Conservation (phyloP, 2,329 filamentous ascomycete genomes). For the Xylaria sp. region DNA sequence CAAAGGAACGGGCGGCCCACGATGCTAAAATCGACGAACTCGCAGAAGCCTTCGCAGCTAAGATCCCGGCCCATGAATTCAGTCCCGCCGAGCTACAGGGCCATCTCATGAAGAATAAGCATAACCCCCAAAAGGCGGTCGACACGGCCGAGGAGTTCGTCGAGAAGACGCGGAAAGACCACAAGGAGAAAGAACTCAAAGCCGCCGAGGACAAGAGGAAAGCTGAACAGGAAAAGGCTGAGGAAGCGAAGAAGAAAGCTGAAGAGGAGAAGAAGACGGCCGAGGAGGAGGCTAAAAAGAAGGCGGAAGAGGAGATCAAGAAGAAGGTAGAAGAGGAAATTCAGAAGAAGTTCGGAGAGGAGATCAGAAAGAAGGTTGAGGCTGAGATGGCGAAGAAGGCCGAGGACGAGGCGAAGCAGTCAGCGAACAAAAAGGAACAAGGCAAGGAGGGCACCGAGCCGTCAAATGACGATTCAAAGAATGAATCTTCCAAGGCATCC, state of each 20-base stretch:
- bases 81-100: constrained; percentile 67
- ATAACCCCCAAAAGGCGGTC: constrained; percentile 55
- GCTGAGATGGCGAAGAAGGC: constrained; percentile 19
- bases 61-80: constrained; percentile 61
- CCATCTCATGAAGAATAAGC: constrained; percentile 62
- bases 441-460: neutral
- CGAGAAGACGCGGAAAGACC: constrained; percentile 51
- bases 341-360: constrained; percentile 17
- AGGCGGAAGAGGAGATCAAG: constrained; percentile 31
- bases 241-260: constrained; percentile 48
- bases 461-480: neutral
- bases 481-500: neutral
- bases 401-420: constrained; percentile 1
- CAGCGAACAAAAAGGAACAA: constrained; percentile 2
- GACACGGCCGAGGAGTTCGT: constrained; percentile 56
- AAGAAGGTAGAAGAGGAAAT: constrained; percentile 22
- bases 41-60: constrained; percentile 54
- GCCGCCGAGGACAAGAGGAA: constrained; percentile 43
- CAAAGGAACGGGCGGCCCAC: constrained; percentile 43
- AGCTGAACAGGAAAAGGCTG: constrained; percentile 36
- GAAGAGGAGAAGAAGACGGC: constrained; percentile 52
- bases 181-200: constrained; percentile 42
- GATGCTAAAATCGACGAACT: constrained; percentile 51
- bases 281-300: constrained; percentile 44
- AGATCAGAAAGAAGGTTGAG: constrained; percentile 24